Conservation (phyloP, 1,284 basidiomycete species). For the Heterobasidion annosum region DNA sequence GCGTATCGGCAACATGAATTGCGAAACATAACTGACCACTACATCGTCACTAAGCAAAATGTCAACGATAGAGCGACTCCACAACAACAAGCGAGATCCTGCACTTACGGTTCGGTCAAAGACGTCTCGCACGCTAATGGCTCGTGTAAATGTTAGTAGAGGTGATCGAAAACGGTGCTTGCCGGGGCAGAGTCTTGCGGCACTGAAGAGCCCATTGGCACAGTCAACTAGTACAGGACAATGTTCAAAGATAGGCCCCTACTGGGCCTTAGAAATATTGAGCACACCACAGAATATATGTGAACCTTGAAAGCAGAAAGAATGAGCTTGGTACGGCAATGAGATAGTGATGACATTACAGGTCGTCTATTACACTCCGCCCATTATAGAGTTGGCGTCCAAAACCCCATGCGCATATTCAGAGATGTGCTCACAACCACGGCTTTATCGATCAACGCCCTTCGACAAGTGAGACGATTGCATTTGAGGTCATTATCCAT, state of each 20-base stretch:
- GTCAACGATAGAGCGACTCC: slow-evolving; percentile 1
- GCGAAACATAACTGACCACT: slow-evolving; percentile 39
- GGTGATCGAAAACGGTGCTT: not conserved
- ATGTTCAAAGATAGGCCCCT: not conserved
- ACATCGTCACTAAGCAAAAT: slow-evolving; percentile 59
- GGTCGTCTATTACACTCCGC: slow-evolving; percentile 17
- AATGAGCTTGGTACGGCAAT: not conserved
- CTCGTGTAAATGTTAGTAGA: too few species aligned
- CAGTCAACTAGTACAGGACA: slow-evolving; percentile 51
- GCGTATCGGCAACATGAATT: not conserved
- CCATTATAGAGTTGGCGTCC: not conserved
- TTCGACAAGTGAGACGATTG: slow-evolving; percentile 66
- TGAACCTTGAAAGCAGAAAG: slow-evolving; percentile 37
- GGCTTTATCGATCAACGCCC: slow-evolving; percentile 60
- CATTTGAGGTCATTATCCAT: slow-evolving; percentile 56
- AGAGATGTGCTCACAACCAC: slow-evolving; percentile 55
- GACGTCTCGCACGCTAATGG: slow-evolving; percentile 66
- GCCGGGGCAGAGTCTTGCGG: slow-evolving; percentile 71
- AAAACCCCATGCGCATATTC: not conserved
- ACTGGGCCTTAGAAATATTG: not conserved
- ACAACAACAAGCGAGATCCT: slow-evolving; percentile 4
- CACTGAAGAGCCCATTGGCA: slow-evolving; percentile 73
- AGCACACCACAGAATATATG: slow-evolving; percentile 74
- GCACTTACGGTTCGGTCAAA: slow-evolving; percentile 64
- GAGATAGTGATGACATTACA: slow-evolving; percentile 15